Conservation (phyloP, 202 grass and related monocot genomes). For the Carex sylvatica region DNA sequence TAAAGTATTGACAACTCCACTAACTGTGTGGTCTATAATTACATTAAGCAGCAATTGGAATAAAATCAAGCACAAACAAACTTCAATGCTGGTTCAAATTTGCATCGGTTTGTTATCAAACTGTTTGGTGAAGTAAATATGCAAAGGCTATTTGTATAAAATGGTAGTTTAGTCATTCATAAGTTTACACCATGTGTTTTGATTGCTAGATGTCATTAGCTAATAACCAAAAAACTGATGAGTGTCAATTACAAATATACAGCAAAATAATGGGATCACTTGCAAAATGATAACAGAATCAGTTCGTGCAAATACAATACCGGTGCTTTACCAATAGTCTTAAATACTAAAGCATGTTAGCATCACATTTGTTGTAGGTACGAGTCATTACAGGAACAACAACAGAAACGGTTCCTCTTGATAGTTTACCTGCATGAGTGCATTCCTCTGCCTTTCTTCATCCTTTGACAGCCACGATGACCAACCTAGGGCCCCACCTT, state of each 20-base stretch:
- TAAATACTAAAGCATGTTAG: neutral
- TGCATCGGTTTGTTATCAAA: neutral
- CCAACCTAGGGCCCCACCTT: slow-evolving; percentile 87
- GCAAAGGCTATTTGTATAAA: neutral
- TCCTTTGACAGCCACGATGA: slow-evolving; percentile 93
- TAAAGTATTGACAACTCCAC: neutral
- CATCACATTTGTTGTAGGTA: neutral
- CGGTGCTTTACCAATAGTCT: neutral
- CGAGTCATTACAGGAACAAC: neutral
- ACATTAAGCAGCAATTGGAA: neutral
- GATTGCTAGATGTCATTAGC: neutral
- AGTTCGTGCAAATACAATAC: neutral
- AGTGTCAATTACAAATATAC: neutral
- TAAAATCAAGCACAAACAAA: neutral
- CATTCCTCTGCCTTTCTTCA: slow-evolving; percentile 45
- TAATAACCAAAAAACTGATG: slow-evolving; percentile 11
- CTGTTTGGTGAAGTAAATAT: neutral
- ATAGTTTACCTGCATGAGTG: slow-evolving; percentile 13
- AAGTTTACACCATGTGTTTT: neutral
- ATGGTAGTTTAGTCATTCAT: neutral
- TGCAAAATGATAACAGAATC: neutral
- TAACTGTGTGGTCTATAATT: neutral
- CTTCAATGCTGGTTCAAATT: neutral
- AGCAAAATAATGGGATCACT: neutral
- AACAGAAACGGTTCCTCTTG: neutral